A percentile compares a stretch with the other conserved stretches of the same genome.
These are phyloP conservation scores for Pulveroboletus sp. DNA, from an alignment of 768 basidiomycete species.

Conservation along the genomic window DNA sequence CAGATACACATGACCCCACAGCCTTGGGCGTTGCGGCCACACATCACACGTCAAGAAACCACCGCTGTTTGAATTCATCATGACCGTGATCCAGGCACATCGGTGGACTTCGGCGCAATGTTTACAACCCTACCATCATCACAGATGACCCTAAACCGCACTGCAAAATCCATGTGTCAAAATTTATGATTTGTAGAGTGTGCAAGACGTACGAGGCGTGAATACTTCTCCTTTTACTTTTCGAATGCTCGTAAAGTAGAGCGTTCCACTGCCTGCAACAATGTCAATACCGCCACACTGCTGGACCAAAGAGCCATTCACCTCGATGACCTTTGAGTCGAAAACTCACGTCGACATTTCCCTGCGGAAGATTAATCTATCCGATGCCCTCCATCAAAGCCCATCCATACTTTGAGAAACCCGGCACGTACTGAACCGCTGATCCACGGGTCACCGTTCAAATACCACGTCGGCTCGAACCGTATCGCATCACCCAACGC, in stretches of 20 bases:
- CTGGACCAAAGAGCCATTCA: slow-evolving; percentile 23
- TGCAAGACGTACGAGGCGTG: slow-evolving; percentile 47
- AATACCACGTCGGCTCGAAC: slow-evolving; percentile 42
- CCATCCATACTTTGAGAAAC: background rate
- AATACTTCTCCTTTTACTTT: slow-evolving; percentile 71
- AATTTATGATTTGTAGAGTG: too few species aligned
- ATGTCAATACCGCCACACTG: background rate
- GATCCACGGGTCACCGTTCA: slow-evolving; percentile 75
- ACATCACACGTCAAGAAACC: too few species aligned
- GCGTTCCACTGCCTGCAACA: slow-evolving; percentile 60
- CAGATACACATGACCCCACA: background rate
- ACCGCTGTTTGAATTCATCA: background rate
- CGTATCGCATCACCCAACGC: slow-evolving; percentile 58
- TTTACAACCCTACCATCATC: slow-evolving; percentile 56
- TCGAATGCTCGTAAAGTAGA: slow-evolving; percentile 83
- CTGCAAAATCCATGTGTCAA: slow-evolving; percentile 28
- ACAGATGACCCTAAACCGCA: slow-evolving; percentile 65
- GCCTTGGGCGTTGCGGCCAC: background rate
- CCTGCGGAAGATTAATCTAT: slow-evolving; percentile 71
- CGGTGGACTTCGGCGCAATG: slow-evolving; percentile 9
- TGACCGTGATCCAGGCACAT: background rate
- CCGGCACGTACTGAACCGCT: slow-evolving; percentile 56
- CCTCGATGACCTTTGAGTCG: slow-evolving; percentile 72
- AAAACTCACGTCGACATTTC: slow-evolving; percentile 76
- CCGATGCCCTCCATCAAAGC: background rate